Base-by-base conservation (phyloP, 257 asterid genomes). In the Coffea canephora region DNA sequence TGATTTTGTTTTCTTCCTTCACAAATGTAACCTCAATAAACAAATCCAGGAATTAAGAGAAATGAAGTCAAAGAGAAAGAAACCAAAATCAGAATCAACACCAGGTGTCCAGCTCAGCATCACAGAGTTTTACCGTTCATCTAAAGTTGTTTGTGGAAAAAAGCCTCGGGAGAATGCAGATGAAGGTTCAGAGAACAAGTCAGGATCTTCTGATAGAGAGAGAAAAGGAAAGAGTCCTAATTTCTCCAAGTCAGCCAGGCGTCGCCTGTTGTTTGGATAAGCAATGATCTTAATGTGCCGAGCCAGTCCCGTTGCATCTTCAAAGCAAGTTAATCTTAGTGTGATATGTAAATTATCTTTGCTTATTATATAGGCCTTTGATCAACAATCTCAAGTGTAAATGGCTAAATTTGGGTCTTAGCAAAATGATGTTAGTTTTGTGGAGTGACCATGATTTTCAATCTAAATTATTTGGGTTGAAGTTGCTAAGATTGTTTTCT, bases 161-260 rank as follows among this genome's bases (percentile, higher is more conserved):
- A 90, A 75, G 84, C 70, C 75, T 7, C 96, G 79, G 78, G 91
- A 85, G 57, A 74, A 72, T 67, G 87, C 79, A 67, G 55, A 34
- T 54, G 76, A 69, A 69, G 73, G 34, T 31, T 31, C 79, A n/a
- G 87, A 82, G 66, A 82, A 59, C 18, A 79, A 77, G 57, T 39
- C 15, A 31, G 89, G 75, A 75, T 79, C 91, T 62, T 77, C 97
- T n/a, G 79, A 83, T 69, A 88, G 80, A 78, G 89, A 90, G 77
- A 82, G 93, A 84, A 84, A 81, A 77, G 89, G 82, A 57, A 21
- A 83, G 27, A 80, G 84, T 74, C 65, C 90, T 4, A 84, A 80
- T 80, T 25, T 87, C 66, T 84, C 98, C 66, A 96, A 96, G 88
- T 89, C 99, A 27, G 93, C 64, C 39, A 87, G 97, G 84, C 94